Evolutionary conservation across 306 rosid genomes (phyloP).

Genomic region (Arachis hypogaea): DNA sequence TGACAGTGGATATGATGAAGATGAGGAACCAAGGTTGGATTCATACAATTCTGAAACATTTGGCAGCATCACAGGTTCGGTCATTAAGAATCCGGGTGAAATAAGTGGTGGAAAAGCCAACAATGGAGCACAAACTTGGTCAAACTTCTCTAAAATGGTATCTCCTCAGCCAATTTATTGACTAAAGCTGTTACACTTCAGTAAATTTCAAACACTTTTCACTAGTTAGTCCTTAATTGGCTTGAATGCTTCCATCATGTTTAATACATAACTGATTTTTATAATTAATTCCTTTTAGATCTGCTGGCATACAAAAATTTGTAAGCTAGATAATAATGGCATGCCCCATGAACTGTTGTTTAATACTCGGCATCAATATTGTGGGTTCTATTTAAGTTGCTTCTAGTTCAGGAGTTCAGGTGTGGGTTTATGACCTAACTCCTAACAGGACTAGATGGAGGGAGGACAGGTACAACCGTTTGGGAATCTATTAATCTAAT

Average conservation of each 20-base stretch:
- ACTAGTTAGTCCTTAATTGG: conserved; percentile 29
- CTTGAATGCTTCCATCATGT: conserved; percentile 16
- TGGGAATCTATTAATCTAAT: neutral
- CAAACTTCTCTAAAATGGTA: conserved; percentile 65
- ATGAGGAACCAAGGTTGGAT: conserved; percentile 64
- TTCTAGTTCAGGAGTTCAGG: neutral
- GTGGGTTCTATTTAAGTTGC: conserved; percentile 2
- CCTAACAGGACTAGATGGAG: neutral
- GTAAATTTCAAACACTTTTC: conserved; percentile 11
- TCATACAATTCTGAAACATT: conserved; percentile 73
- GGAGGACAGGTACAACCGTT: neutral
- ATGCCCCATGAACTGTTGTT: conserved; percentile 18
- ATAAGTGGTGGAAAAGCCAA: conserved; percentile 54
- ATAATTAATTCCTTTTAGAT: neutral
- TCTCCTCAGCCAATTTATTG: conserved; percentile 33
- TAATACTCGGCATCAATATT: conserved; percentile 8
- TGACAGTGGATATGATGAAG: conserved; percentile 72
- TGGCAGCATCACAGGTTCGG: conserved; percentile 58
- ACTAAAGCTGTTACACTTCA: conserved; percentile 15
- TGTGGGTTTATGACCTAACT: neutral
- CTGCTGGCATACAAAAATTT: neutral
- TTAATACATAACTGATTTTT: conserved; percentile 5
- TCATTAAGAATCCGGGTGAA: conserved; percentile 47
- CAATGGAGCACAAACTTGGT: conserved; percentile 52
- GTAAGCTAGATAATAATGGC: conserved; percentile 20